Percentiles rank a stretch among this genome's conserved stretches.
These are phyloP conservation scores for Phaeotremella fagi DNA, from an alignment of 768 basidiomycete genomes.

Conservation along the genomic window DNA sequence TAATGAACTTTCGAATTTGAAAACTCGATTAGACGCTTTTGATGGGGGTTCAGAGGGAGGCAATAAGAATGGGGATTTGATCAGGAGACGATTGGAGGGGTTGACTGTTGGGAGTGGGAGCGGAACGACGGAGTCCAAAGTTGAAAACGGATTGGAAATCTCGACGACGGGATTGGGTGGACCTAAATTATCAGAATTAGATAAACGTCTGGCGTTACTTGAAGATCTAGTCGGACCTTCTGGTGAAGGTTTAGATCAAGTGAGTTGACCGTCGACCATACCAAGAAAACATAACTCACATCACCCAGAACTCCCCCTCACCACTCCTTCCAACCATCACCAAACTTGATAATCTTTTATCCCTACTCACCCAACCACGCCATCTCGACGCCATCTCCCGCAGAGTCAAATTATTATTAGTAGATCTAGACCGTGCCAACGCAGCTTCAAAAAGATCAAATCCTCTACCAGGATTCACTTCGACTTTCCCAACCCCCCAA, in stretches of 20 bases:
- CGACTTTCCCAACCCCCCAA: background rate
- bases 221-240: conserved; percentile 79
- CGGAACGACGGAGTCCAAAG: background rate
- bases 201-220: conserved; percentile 74
- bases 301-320: conserved; percentile 56
- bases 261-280: conserved; percentile 45
- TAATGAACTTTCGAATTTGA: conserved; percentile 14
- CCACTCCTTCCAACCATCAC: conserved; percentile 71
- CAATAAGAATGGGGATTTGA: conserved; percentile 4
- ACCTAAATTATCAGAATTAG: conserved; percentile 65
- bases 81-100: background rate
- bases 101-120: no score
- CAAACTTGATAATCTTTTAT: conserved; percentile 76
- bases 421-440: conserved; percentile 81
- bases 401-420: conserved; percentile 81
- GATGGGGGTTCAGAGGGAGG: conserved; percentile 11
- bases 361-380: conserved; percentile 85
- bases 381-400: conserved; percentile 94
- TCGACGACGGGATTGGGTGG: conserved; percentile 30
- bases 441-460: conserved; percentile 51
- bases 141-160: background rate
- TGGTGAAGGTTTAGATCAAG: conserved; percentile 76
- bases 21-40: conserved; percentile 21
- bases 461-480: background rate
- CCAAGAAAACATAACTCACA: conserved; percentile 5